Conservation (phyloP, 352 stramenopile species). For the Globisporangium carolinianum region DNA sequence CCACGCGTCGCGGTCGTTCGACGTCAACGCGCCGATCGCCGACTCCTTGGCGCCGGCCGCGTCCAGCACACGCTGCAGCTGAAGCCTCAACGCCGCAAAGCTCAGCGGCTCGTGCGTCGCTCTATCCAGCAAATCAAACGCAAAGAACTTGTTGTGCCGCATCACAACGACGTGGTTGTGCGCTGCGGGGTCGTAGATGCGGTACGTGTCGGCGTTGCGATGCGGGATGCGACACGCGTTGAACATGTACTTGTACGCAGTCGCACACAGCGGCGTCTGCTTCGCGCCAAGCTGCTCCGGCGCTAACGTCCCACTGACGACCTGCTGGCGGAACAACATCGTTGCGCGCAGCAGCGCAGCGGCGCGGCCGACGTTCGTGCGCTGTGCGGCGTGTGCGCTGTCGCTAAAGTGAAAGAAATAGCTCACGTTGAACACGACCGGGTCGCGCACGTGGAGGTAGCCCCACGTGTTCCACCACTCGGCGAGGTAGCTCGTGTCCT, state of each 20-base stretch:
- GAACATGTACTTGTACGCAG: slow-evolving; percentile 94
- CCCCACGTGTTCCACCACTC: slow-evolving; percentile 81
- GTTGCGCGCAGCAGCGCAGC: slow-evolving; percentile 82
- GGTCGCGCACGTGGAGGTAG: slow-evolving; percentile 72
- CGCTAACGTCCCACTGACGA: slow-evolving; percentile 79
- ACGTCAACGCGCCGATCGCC: slow-evolving; percentile 61
- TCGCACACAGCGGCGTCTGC: slow-evolving; percentile 89
- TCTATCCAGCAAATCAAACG: slow-evolving; percentile 42
- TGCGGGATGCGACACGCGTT: slow-evolving; percentile 92
- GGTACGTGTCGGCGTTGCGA: slow-evolving; percentile 63
- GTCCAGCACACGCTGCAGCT: slow-evolving; percentile 48
- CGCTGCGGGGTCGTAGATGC: slow-evolving; percentile 85
- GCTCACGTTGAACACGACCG: slow-evolving; percentile 86
- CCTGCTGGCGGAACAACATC: slow-evolving; percentile 86
- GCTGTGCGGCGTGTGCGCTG: slow-evolving; percentile 48
- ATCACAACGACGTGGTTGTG: slow-evolving; percentile 89
- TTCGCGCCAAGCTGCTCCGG: slow-evolving; percentile 87
- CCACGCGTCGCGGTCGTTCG: slow-evolving; percentile 68
- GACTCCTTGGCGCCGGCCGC: slow-evolving; percentile 39
- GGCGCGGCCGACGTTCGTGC: slow-evolving; percentile 55
- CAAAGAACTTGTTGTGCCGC: slow-evolving; percentile 75
- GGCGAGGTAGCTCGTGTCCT: slow-evolving; percentile 61
- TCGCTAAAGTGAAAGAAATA: slow-evolving; percentile 87
- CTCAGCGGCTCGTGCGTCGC: slow-evolving; percentile 26
- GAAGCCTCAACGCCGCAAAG: slow-evolving; percentile 53